Conservation (phyloP, 495 filamentous ascomycete species). For the Cercophora newfieldiana region DNA sequence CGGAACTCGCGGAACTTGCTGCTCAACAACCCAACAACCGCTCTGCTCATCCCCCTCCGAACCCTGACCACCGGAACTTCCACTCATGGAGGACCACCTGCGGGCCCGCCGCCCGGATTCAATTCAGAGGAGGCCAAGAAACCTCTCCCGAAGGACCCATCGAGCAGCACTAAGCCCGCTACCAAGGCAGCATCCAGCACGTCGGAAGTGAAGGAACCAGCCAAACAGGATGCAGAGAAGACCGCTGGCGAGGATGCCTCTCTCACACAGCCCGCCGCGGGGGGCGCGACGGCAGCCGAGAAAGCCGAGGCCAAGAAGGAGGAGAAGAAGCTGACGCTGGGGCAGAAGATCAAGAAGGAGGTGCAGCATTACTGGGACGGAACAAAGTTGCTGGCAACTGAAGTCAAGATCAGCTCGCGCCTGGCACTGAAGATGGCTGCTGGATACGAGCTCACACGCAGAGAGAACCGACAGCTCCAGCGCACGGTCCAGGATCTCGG, state of each 20-base stretch:
- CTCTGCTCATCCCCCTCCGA: conserved; percentile 64
- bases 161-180: conserved; percentile 41
- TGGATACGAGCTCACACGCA: conserved; percentile 92
- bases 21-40: conserved; percentile 62
- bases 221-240: conserved; percentile 35
- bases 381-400: conserved; percentile 92
- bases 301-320: conserved; percentile 62
- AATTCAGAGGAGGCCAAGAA: conserved; percentile 89
- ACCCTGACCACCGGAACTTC: conserved; percentile 67
- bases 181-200: conserved; percentile 36
- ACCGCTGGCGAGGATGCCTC: conserved; percentile 29
- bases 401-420: conserved; percentile 87
- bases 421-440: conserved; percentile 96
- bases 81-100: conserved; percentile 49
- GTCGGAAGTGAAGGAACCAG: conserved; percentile 28
- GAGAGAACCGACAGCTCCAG: conserved; percentile 89
- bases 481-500: conserved; percentile 91
- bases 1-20: conserved; percentile 59
- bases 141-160: conserved; percentile 60
- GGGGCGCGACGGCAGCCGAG: conserved; percentile 33
- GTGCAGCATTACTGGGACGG: conserved; percentile 96
- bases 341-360: conserved; percentile 92
- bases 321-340: conserved; percentile 75
- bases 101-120: conserved; percentile 88
- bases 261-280: conserved; percentile 35